Percentiles rank a stretch among this genome's conserved stretches.
Conservation (phyloP, 805 yeast genomes). For the Metschnikowia kunwiensis region DNA sequence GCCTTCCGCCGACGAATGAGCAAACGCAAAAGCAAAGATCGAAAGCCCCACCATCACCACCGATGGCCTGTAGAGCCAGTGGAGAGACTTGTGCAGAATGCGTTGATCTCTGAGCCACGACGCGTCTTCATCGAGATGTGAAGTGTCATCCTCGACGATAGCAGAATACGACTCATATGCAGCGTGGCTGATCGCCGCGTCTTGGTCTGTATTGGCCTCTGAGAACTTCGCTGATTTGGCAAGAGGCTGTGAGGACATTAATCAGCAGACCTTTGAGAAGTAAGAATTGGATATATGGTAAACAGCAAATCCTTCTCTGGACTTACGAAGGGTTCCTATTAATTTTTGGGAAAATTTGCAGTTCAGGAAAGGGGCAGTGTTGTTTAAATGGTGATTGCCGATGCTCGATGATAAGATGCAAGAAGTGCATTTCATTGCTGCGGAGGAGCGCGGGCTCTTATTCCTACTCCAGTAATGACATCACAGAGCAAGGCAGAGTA, state of each 20-base stretch:
- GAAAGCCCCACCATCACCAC: slow-evolving; percentile 45
- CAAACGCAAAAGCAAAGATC: slow-evolving; percentile 42
- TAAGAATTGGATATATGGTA: no score
- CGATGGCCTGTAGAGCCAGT: slow-evolving; percentile 60
- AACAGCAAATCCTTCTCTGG: no score
- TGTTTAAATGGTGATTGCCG: no score
- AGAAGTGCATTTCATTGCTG: no score
- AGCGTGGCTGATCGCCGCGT: slow-evolving; percentile 27
- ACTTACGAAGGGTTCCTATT: no score
- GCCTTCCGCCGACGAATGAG: slow-evolving; percentile 38
- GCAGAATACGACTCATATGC: slow-evolving; percentile 41
- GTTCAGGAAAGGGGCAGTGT: no score
- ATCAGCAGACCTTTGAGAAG: no score
- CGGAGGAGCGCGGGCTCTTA: no score
- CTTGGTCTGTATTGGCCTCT: slow-evolving; percentile 10
- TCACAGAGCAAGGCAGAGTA: no score
- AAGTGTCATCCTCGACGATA: slow-evolving; percentile 32
- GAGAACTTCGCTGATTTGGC: slow-evolving; percentile 7
- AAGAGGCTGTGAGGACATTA: slow-evolving; percentile 7
- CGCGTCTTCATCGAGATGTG: slow-evolving; percentile 38
- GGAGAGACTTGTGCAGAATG: slow-evolving; percentile 36
- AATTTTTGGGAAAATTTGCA: no score
- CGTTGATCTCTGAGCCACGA: slow-evolving; percentile 52
- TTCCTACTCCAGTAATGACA: no score
- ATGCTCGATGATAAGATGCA: no score